Conservation (phyloP, 2,329 filamentous ascomycete genomes). For the Exophiala aquamarina region DNA sequence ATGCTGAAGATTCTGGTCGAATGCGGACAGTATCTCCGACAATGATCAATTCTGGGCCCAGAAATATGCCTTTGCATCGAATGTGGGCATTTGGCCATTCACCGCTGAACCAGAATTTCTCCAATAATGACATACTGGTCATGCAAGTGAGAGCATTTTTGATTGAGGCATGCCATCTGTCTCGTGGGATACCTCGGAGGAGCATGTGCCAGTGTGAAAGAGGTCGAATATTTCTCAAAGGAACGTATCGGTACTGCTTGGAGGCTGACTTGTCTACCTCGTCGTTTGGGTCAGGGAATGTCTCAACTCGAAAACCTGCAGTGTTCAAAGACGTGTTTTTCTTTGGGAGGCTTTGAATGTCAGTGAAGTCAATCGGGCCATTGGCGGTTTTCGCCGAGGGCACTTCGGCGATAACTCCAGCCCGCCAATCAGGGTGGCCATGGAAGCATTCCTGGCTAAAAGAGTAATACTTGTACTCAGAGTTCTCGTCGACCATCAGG, state of each 20-base stretch:
- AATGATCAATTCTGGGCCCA: constrained; percentile 57
- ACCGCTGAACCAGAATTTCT: constrained; percentile 54
- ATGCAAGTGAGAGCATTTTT: constrained; percentile 53
- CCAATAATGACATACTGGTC: constrained; percentile 54
- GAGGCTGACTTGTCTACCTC: constrained; percentile 50
- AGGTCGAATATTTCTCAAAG: constrained; percentile 54
- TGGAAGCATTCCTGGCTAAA: constrained; percentile 33
- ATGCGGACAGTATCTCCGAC: constrained; percentile 57
- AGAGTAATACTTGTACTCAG: constrained; percentile 37
- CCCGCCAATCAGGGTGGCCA: constrained; percentile 53
- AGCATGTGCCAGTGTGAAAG: constrained; percentile 55
- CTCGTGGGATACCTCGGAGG: constrained; percentile 40
- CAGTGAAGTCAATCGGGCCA: constrained; percentile 40
- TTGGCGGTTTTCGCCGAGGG: constrained; percentile 39
- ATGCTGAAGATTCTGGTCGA: constrained; percentile 36
- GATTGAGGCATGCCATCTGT: constrained; percentile 54
- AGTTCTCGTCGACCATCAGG: constrained; percentile 37
- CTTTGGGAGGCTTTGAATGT: constrained; percentile 43
- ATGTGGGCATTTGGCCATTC: constrained; percentile 55
- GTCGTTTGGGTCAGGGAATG: constrained; percentile 52
- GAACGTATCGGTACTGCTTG: constrained; percentile 56
- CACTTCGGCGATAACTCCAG: constrained; percentile 55
- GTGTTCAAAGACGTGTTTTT: constrained; percentile 47
- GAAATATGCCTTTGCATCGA: constrained; percentile 54
- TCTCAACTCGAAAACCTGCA: constrained; percentile 59